Conservation (phyloP, 2,329 filamentous ascomycete genomes). For the Aureobasidium sp. region DNA sequence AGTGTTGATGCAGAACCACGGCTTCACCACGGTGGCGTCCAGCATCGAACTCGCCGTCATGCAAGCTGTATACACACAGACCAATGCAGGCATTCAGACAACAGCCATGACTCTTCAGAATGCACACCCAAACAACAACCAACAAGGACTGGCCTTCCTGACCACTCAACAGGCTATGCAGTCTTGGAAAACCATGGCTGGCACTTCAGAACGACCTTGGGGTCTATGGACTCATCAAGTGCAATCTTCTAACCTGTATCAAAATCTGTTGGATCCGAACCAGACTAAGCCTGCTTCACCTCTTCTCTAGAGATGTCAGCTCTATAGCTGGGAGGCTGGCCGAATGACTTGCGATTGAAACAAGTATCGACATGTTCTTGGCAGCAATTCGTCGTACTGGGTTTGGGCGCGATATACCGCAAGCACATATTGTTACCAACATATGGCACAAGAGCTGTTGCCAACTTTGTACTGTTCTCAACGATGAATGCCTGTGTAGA, state of each 20-base stretch:
- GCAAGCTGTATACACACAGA: conserved; percentile 38
- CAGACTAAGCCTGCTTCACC: conserved; percentile 9
- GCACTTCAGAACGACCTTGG: conserved; percentile 13
- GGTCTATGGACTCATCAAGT: conserved; percentile 9
- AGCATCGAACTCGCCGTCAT: conserved; percentile 37
- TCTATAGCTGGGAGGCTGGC: no score
- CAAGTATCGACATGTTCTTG: background rate
- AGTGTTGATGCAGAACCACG: conserved; percentile 42
- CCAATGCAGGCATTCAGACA: conserved; percentile 39
- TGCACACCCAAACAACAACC: background rate
- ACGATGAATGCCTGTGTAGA: background rate
- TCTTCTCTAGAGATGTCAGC: background rate
- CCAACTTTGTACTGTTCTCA: background rate
- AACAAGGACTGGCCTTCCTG: background rate
- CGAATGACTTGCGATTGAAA: background rate
- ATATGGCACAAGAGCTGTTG: background rate
- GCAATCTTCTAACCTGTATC: conserved; percentile 3
- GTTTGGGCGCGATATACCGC: background rate
- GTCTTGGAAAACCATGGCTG: conserved; percentile 2
- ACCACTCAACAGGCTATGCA: background rate
- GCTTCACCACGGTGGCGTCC: conserved; percentile 35
- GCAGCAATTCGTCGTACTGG: background rate
- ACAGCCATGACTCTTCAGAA: conserved; percentile 27
- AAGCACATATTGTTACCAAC: background rate
- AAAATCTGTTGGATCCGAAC: conserved; percentile 14